These are phyloP conservation scores for Aquilaria yunnanensis DNA, from an alignment of 345 rosid genomes.

Conservation along the genomic window DNA sequence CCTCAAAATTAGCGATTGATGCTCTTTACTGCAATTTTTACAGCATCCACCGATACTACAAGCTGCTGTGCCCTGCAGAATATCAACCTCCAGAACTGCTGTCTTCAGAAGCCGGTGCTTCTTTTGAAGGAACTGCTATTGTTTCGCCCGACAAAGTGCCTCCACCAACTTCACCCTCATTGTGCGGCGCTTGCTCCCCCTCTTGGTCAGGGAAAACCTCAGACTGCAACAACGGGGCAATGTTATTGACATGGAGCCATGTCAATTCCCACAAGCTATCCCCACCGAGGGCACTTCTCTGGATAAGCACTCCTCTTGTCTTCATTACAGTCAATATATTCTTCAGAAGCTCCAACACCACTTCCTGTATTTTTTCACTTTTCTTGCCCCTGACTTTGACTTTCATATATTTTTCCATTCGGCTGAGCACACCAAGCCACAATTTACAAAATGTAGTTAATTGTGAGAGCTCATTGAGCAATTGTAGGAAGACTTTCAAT, in stretches of 20 bases:
- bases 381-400: slow-evolving; percentile 83
- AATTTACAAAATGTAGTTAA: slow-evolving; percentile 83
- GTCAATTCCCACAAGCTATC: slow-evolving; percentile 98
- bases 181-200: slow-evolving; percentile 21
- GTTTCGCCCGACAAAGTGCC: slow-evolving; percentile 30
- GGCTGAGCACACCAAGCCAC: slow-evolving; percentile 86
- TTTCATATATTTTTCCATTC: slow-evolving; percentile 94
- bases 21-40: not conserved
- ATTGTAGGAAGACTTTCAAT: slow-evolving; percentile 68
- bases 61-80: not conserved
- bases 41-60: not conserved
- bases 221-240: slow-evolving; percentile 65
- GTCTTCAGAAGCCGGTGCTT: slow-evolving; percentile 30
- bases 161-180: slow-evolving; percentile 19
- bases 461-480: slow-evolving; percentile 64
- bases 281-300: slow-evolving; percentile 85
- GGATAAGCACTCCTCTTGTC: slow-evolving; percentile 69
- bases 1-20: not conserved
- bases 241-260: slow-evolving; percentile 92
- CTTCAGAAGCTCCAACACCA: slow-evolving; percentile 82
- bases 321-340: slow-evolving; percentile 81
- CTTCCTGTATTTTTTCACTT: slow-evolving; percentile 90
- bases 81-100: slow-evolving; percentile 26
- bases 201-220: slow-evolving; percentile 88
- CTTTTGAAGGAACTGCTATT: slow-evolving; percentile 31